A percentile compares a stretch with the other conserved stretches of the same genome.
phyloP scores from a whole-genome alignment of 768 basidiomycete species.

The Kwoniella europaea region DNA sequence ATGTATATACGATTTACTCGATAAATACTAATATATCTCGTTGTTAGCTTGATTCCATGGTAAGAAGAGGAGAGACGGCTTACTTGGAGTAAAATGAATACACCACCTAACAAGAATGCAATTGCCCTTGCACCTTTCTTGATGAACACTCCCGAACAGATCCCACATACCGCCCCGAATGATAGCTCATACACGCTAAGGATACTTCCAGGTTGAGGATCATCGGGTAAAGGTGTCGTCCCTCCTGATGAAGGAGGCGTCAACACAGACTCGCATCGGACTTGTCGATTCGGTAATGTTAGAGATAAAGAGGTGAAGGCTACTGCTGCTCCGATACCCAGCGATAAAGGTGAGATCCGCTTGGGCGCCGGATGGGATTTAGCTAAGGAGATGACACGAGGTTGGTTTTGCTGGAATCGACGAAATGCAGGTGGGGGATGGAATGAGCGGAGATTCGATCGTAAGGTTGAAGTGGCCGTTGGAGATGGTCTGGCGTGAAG shows the following conservation, averaged over 20 bases:
- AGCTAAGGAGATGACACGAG: slow-evolving; percentile 6
- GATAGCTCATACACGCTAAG: slow-evolving; percentile 80
- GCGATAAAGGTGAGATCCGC: slow-evolving; percentile 18
- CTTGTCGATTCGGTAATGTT: slow-evolving; percentile 9
- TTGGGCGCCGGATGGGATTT: not conserved
- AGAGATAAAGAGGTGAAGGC: slow-evolving; percentile 15
- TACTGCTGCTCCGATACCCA: slow-evolving; percentile 26
- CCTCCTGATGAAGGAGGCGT: slow-evolving; percentile 2
- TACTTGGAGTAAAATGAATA: slow-evolving; percentile 90
- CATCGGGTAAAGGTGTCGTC: slow-evolving; percentile 2
- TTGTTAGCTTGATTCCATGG: too few species aligned
- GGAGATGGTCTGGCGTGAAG: slow-evolving; percentile 24
- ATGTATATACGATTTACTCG: slow-evolving; percentile 71
- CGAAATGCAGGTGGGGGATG: slow-evolving; percentile 15
- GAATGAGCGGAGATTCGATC: slow-evolving; percentile 15
- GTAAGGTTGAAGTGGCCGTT: slow-evolving; percentile 2
- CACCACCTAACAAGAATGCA: slow-evolving; percentile 85
- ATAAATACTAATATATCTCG: slow-evolving; percentile 69
- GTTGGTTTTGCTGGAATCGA: slow-evolving; percentile 6
- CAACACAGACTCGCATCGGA: slow-evolving; percentile 19
- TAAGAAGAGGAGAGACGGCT: slow-evolving; percentile 29
- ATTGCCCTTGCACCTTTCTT: slow-evolving; percentile 88
- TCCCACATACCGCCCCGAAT: slow-evolving; percentile 84
- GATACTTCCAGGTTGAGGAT: slow-evolving; percentile 62
- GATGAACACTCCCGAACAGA: slow-evolving; percentile 90